These are phyloP conservation scores for Venturiaceae sp. DNA, from an alignment of 2,329 filamentous ascomycete genomes.

Conservation along the genomic window DNA sequence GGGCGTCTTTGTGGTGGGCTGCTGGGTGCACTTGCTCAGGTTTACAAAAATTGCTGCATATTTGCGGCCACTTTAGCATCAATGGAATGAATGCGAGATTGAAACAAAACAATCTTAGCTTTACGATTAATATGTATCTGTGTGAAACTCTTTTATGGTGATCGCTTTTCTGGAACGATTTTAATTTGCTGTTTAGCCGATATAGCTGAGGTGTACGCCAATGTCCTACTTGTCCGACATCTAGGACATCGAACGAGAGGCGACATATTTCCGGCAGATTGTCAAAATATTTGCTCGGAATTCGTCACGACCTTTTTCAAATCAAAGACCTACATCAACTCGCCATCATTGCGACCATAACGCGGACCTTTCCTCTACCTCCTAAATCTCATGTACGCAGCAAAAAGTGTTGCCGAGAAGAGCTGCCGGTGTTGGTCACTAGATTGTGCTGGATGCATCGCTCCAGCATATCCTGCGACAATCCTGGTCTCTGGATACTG, in stretches of 20 bases:
- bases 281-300: no score
- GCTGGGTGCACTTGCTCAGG: neutral
- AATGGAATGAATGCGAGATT: neutral
- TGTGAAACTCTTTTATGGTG: no score
- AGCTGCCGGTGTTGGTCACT: neutral
- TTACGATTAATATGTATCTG: neutral
- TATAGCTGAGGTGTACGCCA: no score
- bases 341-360: neutral
- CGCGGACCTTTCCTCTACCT: no score
- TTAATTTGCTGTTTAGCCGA: no score
- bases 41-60: neutral
- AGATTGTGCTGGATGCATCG: no score
- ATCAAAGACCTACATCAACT: neutral
- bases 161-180: no score
- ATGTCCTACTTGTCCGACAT: no score
- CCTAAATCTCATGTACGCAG: neutral
- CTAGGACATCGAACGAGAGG: neutral
- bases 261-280: no score
- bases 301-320: no score
- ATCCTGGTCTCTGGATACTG: neutral
- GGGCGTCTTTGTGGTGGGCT: constrained; percentile 1
- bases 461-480: no score
- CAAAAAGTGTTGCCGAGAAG: neutral
- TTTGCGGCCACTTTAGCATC: neutral
- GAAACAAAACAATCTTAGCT: no score